Evolutionary conservation across 2,329 filamentous ascomycete species (phyloP), one percentile per base, ranked within the genome.

Genomic region (Pseudogymnoascus sp.): DNA sequence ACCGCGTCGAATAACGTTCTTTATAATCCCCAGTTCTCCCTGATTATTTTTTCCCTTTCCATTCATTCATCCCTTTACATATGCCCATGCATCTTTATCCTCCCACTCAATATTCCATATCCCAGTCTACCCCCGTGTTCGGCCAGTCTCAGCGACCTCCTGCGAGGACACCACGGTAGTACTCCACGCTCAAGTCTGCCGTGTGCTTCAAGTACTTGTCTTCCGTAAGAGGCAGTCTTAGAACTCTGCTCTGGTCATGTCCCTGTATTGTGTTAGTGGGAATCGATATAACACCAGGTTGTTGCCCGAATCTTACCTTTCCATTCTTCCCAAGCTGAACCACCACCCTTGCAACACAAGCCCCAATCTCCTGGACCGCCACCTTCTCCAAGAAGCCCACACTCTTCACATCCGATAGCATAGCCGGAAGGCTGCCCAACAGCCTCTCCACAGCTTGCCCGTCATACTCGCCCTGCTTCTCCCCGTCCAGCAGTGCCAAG

Each of bases 281-380:
- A 26, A 61, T 62, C 29, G 8, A 16, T 16, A 37, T 7, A n/a
- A 16, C 26, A 38, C 33, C 7, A 26, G 31, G 14, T 23, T 10
- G n/a, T 38, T 33, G 39, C 29, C 7, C 35, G 33, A 43, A 61
- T 75, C 81, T 72, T 74, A 87, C 85, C 73, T 83, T 79, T 67
- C 82, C 83, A 69, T 81, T 79, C 70, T 82, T 82, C 59, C 76
- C 75, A 65, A 77, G 68, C 63, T 80, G 80, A 61, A 86, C 77
- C 64, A 89, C 83, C 72, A 86, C 82, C 65, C 83, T 82, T 8
- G 89, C 89, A 64, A 93, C 84, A 52, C 86, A 81, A 61, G 85
- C 84, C 55, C 88, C 88, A 82, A 96, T 96, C 71, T 95, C 91
- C 66, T 88, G 86, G 61, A 93, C 81, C 0, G 91, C 91, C 43